Evolutionary conservation across 768 basidiomycete species (phyloP), one percentile per base, ranked within the genome.

Genomic region (Tylopilus subfusipes): DNA sequence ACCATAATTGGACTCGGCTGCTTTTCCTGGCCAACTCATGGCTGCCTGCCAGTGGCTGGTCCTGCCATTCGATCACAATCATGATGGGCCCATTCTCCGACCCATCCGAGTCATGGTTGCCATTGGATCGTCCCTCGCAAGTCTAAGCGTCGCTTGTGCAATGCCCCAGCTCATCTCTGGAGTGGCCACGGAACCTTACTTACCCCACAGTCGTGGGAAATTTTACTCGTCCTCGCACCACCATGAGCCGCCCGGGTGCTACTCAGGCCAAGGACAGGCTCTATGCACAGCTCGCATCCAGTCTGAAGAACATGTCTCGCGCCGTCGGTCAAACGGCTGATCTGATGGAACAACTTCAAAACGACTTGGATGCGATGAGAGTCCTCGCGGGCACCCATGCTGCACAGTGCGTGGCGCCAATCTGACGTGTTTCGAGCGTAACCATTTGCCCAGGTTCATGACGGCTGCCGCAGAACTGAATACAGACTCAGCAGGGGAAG

Each of bases 191-290:
- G 25, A 27, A 27, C 25, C 7, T 31, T 31, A 31, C 30, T 31
- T 24, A 30, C 16, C 34, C 25, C 39, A 36, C 5, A 39, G 30
- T 31, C 61, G 62, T 63, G 62, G 47, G 62, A 64, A 63, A 10
- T n/a, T 27, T 12, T 0, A 27, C 27, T 22, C 13, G n/a, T 14
- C 33, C n/a, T n/a, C n/a, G n/a, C n/a, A n/a, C n/a, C 16, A 55
- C 54, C 38, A 66, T 62, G 58, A 66, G 54, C 24, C 60, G 64
- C n/a, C 45, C 63, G 4, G 84, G 78, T 63, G 86, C 87, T 4
- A 85, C 85, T 0, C 86, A 87, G 58, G 82, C 86, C 33, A 94
- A 93, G 71, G 85, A 91, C 61, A 73, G 89, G 52, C 83, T 93
- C 22, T 93, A 93, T 63, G 77, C 80, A 36, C 89, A 92, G 64